These are phyloP conservation scores for Edaphochlamys debaryana DNA, from an alignment of 139 green algal genomes.

Conservation along the genomic window DNA sequence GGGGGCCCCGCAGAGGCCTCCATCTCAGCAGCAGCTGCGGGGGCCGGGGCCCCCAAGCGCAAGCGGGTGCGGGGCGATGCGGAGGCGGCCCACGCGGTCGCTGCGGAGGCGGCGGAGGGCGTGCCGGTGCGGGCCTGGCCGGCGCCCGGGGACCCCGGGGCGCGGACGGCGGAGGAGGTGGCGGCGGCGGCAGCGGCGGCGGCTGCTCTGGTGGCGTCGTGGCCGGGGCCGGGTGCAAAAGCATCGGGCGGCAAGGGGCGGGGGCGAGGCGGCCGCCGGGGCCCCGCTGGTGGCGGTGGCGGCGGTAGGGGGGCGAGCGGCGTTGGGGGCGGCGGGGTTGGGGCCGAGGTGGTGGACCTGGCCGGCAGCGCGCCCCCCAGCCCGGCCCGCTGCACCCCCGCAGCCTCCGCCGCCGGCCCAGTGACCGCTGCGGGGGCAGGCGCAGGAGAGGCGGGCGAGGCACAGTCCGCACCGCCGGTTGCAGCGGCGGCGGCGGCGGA, in stretches of 20 bases:
- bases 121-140: constrained; percentile 12
- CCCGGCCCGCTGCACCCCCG: no score
- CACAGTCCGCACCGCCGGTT: no score
- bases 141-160: background rate
- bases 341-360: background rate
- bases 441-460: no score
- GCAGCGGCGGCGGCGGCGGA: no score
- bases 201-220: background rate
- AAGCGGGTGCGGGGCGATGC: background rate
- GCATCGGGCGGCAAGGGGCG: background rate
- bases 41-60: no score
- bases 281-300: background rate
- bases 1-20: no score
- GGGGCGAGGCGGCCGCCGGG: background rate
- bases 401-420: no score
- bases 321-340: no score
- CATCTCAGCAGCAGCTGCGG: no score
- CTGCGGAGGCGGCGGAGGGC: background rate
- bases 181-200: background rate
- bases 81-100: background rate
- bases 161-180: background rate
- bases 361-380: no score
- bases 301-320: no score
- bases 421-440: no score
- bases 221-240: background rate